Conservation (phyloP, 2,329 filamentous ascomycete genomes). For the Geosmithia morbida region DNA sequence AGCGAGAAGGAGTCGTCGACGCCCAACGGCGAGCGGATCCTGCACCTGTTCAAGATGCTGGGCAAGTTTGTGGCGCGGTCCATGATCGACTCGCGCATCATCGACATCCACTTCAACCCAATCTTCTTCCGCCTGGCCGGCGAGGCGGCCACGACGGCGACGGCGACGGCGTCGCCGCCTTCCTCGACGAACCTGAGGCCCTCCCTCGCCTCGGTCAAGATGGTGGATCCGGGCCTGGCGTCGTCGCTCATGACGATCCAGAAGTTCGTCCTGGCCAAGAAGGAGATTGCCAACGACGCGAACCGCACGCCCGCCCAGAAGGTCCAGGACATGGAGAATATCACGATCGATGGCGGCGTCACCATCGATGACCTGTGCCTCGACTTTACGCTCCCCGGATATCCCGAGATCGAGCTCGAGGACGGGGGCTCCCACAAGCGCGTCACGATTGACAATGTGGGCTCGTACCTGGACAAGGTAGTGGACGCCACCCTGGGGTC, state of each 20-base stretch:
- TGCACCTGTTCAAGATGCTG: conserved; percentile 82
- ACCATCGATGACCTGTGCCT: conserved; percentile 76
- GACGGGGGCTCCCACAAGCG: conserved; percentile 57
- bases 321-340: conserved; percentile 49
- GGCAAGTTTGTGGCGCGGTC: conserved; percentile 96
- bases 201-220: conserved; percentile 77
- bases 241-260: conserved; percentile 77
- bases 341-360: conserved; percentile 56
- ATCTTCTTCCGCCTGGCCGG: conserved; percentile 86
- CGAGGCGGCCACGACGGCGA: conserved; percentile 31
- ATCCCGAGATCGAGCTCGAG: conserved; percentile 72
- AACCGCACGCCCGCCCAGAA: conserved; percentile 56
- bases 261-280: conserved; percentile 73
- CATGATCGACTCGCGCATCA: conserved; percentile 96
- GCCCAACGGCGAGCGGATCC: conserved; percentile 73
- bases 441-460: conserved; percentile 87
- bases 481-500: conserved; percentile 83
- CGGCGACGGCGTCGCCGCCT: neutral
- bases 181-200: conserved; percentile 49
- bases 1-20: conserved; percentile 59
- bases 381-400: conserved; percentile 90
- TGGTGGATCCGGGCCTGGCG: conserved; percentile 75
- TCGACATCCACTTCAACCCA: conserved; percentile 93
- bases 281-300: conserved; percentile 60
- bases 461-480: conserved; percentile 72